Percentiles rank a stretch among this genome's conserved stretches.
Evolutionary conservation across 129 eudicot species (phyloP).

Genomic region (Calendula officinalis): DNA sequence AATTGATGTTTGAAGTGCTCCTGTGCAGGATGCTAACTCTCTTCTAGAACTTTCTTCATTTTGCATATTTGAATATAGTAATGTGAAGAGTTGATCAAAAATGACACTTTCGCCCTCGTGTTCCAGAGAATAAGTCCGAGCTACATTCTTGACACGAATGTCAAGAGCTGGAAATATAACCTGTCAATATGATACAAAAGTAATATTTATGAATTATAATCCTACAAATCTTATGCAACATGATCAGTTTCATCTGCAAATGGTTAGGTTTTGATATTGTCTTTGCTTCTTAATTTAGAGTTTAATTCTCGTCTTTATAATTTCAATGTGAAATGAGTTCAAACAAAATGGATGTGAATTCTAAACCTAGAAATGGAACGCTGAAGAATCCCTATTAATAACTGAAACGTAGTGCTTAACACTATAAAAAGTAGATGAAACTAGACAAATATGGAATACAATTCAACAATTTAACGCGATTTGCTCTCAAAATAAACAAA

Average conservation of each 20-base stretch:
- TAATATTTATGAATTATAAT: not conserved
- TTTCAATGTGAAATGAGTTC: not conserved
- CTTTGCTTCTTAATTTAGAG: no score
- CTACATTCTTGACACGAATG: slow-evolving; percentile 96
- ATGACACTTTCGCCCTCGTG: slow-evolving; percentile 98
- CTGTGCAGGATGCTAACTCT: slow-evolving; percentile 95
- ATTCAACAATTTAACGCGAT: slow-evolving; percentile 10
- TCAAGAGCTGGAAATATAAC: slow-evolving; percentile 98
- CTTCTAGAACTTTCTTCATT: slow-evolving; percentile 80
- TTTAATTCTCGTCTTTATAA: no score
- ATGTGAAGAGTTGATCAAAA: slow-evolving; percentile 86
- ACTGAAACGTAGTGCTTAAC: not conserved
- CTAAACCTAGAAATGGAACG: slow-evolving; percentile 8
- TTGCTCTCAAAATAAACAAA: slow-evolving; percentile 4
- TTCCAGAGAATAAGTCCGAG: slow-evolving; percentile 95
- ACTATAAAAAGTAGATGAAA: not conserved
- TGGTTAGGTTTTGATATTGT: no score
- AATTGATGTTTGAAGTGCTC: slow-evolving; percentile 94
- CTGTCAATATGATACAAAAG: slow-evolving; percentile 38
- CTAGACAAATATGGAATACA: not conserved
- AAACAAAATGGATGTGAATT: slow-evolving; percentile 7
- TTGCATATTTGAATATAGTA: slow-evolving; percentile 62
- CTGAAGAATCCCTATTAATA: not conserved
- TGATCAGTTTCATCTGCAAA: no score
- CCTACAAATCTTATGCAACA: no score